A percentile compares a stretch with the other conserved stretches of the same genome.
These are phyloP conservation scores for Podaxis carcinomalis DNA, from an alignment of 768 basidiomycete species.

Conservation along the genomic window DNA sequence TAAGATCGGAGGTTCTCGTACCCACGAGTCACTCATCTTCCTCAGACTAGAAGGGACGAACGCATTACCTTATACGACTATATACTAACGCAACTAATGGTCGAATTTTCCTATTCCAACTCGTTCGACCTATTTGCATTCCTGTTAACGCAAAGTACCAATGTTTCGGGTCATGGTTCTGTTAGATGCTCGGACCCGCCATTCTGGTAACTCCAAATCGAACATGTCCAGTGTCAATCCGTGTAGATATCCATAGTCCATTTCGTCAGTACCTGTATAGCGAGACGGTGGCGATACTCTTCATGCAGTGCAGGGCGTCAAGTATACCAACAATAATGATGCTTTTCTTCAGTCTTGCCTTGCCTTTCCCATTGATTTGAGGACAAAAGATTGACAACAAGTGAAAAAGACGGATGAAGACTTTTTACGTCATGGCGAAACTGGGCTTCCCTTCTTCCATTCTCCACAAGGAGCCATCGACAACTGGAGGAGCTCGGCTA, in stretches of 20 bases:
- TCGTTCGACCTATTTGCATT: slow-evolving; percentile 2
- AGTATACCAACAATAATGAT: background rate
- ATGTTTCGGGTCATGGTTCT: slow-evolving; percentile 2
- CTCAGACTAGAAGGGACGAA: background rate
- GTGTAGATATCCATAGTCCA: background rate
- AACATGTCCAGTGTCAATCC: slow-evolving; percentile 1
- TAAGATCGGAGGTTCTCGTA: too few relatives aligned
- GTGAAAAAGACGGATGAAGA: background rate
- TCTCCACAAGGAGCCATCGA: background rate
- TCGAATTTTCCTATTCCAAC: background rate
- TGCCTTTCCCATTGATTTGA: background rate
- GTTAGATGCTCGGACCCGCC: slow-evolving; percentile 3
- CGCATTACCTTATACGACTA: background rate
- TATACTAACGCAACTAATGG: slow-evolving; percentile 6
- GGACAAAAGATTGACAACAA: background rate
- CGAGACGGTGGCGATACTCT: background rate
- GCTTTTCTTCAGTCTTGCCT: background rate
- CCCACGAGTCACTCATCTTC: background rate
- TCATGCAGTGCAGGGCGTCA: background rate
- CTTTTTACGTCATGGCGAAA: background rate
- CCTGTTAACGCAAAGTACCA: background rate
- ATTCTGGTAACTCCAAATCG: slow-evolving; percentile 6
- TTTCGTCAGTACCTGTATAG: background rate
- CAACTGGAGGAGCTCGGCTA: background rate
- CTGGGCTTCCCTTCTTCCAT: background rate